phyloP scores from a whole-genome alignment of 129 eudicot species.

The Escallonia herrerae region DNA sequence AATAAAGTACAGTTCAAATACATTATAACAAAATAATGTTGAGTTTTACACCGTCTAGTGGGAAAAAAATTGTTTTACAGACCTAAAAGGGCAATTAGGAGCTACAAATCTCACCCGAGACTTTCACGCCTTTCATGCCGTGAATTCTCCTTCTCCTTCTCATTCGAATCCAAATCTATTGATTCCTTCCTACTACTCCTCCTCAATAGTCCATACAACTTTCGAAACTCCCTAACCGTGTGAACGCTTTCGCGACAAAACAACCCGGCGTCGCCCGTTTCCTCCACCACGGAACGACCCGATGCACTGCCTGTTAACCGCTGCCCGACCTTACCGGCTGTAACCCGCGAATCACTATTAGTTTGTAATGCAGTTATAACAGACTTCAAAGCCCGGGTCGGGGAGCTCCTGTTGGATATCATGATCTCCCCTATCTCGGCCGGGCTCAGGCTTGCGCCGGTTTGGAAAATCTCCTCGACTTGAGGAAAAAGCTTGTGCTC shows the following conservation, averaged over 20 bases:
- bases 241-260: constrained; percentile 33
- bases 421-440: constrained; percentile 90
- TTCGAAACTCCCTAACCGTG: constrained; percentile 40
- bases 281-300: constrained; percentile 29
- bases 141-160: constrained; percentile 5
- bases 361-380: constrained; percentile 53
- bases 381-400: constrained; percentile 65
- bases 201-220: constrained; percentile 43
- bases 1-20: too few relatives aligned
- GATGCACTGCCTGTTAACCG: constrained; percentile 33
- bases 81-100: too few relatives aligned
- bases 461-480: constrained; percentile 83
- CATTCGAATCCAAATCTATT: constrained; percentile 33
- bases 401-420: constrained; percentile 75
- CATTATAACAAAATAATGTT: too few relatives aligned
- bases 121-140: too few relatives aligned
- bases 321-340: constrained; percentile 13
- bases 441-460: constrained; percentile 69
- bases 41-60: too few relatives aligned
- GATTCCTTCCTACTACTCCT: constrained; percentile 32
- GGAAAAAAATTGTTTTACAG: too few relatives aligned
- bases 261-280: constrained; percentile 26
- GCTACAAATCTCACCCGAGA: too few relatives aligned
- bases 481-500: constrained; percentile 87
- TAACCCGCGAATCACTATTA: constrained; percentile 16